Conservation (phyloP, 176 grass and related monocot genomes). For the Bonia amplexicaulis region DNA sequence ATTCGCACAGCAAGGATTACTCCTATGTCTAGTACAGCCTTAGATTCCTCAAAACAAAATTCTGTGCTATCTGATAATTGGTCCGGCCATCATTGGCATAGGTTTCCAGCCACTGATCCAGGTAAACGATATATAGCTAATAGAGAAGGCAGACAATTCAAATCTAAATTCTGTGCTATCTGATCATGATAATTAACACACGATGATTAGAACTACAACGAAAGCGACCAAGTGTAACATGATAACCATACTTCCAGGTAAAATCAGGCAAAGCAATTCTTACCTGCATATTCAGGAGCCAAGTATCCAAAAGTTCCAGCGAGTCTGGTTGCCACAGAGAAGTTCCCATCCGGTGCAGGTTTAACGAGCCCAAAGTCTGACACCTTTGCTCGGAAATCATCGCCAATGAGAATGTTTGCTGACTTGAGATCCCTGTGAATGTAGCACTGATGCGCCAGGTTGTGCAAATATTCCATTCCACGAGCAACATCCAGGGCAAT, state of each 20-base stretch:
- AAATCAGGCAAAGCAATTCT: not conserved
- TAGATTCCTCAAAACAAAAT: not conserved
- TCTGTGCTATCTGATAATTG: too few species aligned
- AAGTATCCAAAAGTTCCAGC: slow-evolving; percentile 97
- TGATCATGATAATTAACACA: not conserved
- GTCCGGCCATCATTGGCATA: not conserved
- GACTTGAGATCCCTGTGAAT: slow-evolving; percentile 99
- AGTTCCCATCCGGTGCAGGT: slow-evolving; percentile 77
- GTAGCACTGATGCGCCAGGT: slow-evolving; percentile 71
- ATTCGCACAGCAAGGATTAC: not conserved
- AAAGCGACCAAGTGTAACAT: not conserved
- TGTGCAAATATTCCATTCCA: slow-evolving; percentile 96
- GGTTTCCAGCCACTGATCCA: not conserved
- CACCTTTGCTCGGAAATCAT: slow-evolving; percentile 88
- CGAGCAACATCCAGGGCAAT: slow-evolving; percentile 87
- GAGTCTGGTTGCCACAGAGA: slow-evolving; percentile 87
- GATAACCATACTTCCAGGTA: not conserved
- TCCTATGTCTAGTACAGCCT: not conserved
- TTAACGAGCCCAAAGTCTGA: slow-evolving; percentile 90
- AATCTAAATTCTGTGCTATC: not conserved
- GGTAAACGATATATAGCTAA: not conserved
- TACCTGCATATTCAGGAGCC: slow-evolving; percentile 98
- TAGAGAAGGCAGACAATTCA: not conserved
- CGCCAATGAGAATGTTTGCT: slow-evolving; percentile 81
- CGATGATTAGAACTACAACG: not conserved